Evolutionary conservation across 2,329 filamentous ascomycete genomes (phyloP), one percentile per base, ranked within the genome.

Genomic region (Tolypocladium endophyticum): DNA sequence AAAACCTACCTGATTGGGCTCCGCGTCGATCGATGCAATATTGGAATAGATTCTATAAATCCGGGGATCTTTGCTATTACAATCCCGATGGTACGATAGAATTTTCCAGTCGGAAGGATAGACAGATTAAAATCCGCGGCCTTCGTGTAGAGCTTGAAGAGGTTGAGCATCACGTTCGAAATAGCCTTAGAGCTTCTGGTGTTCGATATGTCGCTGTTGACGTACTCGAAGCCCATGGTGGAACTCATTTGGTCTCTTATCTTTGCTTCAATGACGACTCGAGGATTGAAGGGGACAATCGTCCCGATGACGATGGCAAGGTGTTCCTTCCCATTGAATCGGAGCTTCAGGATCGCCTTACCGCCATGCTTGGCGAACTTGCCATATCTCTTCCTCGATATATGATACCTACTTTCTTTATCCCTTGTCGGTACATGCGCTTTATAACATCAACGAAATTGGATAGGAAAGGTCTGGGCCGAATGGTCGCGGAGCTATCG

Each of bases 51-150:
- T 56, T 64, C 23, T 66, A 64, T 54, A 62, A 60, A 4, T 63
- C 64, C 1, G 64, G 64, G 12, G 65, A 67, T 39, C 41, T 67
- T 25, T 63, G 60, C 16, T 58, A 50, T 9, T 61, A 60, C 47
- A 59, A 62, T 9, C 47, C 63, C 1, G 57, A 60, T 38, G 65
- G 65, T 14, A 59, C 58, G 4, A 53, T 67, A 6, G 61, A 65
- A 33, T 65, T 47, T 58, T 50, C 2, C 57, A 63, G 45, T 18
- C 41, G 56, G 18, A 57, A 57, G n/a, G 56, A 50, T 25, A 36
- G 28, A 2, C 56, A 57, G 25, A 61, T 67, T 38, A 67, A 68
- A 47, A 63, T 66, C 2, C 58, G 65, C n/a, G 65, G 65, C 3
- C 58, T 60, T 20, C 62, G 65, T 8, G 56, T 67, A 23, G 64